Evolutionary conservation across 768 basidiomycete species (phyloP), one percentile per base, ranked within the genome.

Genomic region (Tricholoma sp.): DNA sequence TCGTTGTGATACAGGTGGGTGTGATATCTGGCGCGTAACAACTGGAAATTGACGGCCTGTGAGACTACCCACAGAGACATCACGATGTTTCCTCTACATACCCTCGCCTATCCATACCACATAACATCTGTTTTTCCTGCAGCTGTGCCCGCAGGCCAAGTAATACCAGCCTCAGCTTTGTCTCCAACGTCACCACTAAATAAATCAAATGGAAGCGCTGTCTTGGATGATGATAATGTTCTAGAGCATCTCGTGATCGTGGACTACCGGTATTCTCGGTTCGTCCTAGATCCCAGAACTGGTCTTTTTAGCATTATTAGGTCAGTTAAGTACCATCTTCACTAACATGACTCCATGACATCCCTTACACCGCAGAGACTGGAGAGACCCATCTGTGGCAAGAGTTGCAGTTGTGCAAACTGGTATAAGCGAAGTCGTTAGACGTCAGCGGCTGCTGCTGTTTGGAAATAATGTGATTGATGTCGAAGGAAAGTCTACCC

Each of bases 261-360:
- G 47, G 94, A 98, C 67, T 97, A 97, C 70, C 88, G 97, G 20
- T 96, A 98, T 65, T 90, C 89, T 17, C 82, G 91, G 12, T 97
- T 94, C 72, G 88, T 89, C 1, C 72, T 98, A 28, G 93, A 99
- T 66, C 87, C 89, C 7, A 80, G 82, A 48, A 88, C 82, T 3
- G 94, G 95, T 2, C 69, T 91, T 48, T 98, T 97, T 69, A 74
- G 71, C 34, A 88, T 91, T 79, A 78, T 91, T 52, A 84, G 86
- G 94, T 94, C 52, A 54, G 80, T 72, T 45, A 28, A 24, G n/a
- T 36, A 18, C 34, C 20, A 39, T 48, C 31, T 45, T 33, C 20
- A 1, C 44, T 34, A 59, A 11, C 50, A 45, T 39, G 48, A 20
- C 28, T 12, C 17, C 57, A 24, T 57, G 9, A 50, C 59, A 52